phyloP scores from a whole-genome alignment of 2,329 filamentous ascomycete species.

The Penicillium hesseltinei region DNA sequence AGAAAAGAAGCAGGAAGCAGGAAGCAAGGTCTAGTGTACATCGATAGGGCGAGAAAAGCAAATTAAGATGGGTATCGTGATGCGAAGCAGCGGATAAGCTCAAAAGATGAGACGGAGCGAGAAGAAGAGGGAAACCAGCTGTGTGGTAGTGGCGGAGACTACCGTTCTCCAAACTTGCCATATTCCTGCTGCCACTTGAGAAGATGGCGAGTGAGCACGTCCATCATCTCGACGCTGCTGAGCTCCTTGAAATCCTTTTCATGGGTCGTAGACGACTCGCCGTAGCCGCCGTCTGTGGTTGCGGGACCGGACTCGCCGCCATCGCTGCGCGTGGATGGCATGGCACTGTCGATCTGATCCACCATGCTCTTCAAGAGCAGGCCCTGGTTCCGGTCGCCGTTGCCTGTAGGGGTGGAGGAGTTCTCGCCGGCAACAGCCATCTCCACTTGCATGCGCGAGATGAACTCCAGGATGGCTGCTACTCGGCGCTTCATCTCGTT shows the following conservation, averaged over 20 bases:
- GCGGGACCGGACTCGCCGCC: slow-evolving; percentile 27
- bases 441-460: slow-evolving; percentile 83
- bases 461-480: slow-evolving; percentile 82
- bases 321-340: slow-evolving; percentile 27
- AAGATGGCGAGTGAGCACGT: slow-evolving; percentile 73
- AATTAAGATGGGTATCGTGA: slow-evolving; percentile 23
- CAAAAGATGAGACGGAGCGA: slow-evolving; percentile 10
- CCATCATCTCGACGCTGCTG: slow-evolving; percentile 86
- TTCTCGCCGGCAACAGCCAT: slow-evolving; percentile 62
- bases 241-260: slow-evolving; percentile 68
- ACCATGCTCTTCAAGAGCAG: slow-evolving; percentile 35
- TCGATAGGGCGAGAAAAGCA: slow-evolving; percentile 7
- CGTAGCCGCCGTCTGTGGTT: slow-evolving; percentile 28
- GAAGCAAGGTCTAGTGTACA: slow-evolving; percentile 21
- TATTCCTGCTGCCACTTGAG: slow-evolving; percentile 81
- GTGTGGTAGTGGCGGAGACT: slow-evolving; percentile 14
- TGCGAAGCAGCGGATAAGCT: slow-evolving; percentile 18
- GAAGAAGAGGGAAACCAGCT: slow-evolving; percentile 1
- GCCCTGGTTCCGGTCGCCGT: slow-evolving; percentile 38
- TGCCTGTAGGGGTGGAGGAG: slow-evolving; percentile 39
- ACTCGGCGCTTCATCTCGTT: slow-evolving; percentile 84
- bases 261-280: slow-evolving; percentile 23
- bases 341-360: slow-evolving; percentile 34
- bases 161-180: slow-evolving; percentile 53
- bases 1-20: neutral